phyloP scores from a whole-genome alignment of 2,329 filamentous ascomycete genomes.

The Botryotinia globosa region DNA sequence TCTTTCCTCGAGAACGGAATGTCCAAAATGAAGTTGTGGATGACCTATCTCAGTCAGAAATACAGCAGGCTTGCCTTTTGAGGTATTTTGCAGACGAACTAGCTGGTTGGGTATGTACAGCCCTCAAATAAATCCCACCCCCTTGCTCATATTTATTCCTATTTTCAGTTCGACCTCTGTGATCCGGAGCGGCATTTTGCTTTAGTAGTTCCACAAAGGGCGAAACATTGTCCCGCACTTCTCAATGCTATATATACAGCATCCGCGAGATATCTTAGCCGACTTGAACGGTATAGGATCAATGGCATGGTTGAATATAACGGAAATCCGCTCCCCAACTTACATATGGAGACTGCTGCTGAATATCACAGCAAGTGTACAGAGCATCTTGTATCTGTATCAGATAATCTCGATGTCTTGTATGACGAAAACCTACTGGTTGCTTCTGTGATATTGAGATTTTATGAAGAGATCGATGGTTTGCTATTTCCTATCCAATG shows the following conservation, averaged over 20 bases:
- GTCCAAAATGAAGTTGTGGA: neutral
- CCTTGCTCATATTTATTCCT: neutral
- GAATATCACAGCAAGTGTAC: slow-evolving; percentile 45
- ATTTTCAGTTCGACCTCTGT: slow-evolving; percentile 42
- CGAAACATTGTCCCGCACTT: slow-evolving; percentile 42
- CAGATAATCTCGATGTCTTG: slow-evolving; percentile 40
- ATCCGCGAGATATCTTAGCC: slow-evolving; percentile 41
- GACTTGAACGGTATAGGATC: slow-evolving; percentile 32
- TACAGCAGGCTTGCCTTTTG: slow-evolving; percentile 32
- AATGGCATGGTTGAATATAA: slow-evolving; percentile 32
- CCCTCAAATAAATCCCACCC: neutral
- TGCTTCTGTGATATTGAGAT: slow-evolving; percentile 41
- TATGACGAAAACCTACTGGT: slow-evolving; percentile 42
- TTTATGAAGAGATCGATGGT: slow-evolving; percentile 45
- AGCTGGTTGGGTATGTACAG: slow-evolving; percentile 29
- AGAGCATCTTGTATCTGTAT: slow-evolving; percentile 41
- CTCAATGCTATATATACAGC: slow-evolving; percentile 38
- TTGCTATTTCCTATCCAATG: neutral
- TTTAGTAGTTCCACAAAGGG: slow-evolving; percentile 43
- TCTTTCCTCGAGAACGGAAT: neutral
- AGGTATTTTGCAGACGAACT: slow-evolving; percentile 33
- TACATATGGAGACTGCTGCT: slow-evolving; percentile 41
- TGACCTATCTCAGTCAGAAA: slow-evolving; percentile 15
- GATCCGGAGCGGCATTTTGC: slow-evolving; percentile 44
- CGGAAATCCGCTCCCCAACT: slow-evolving; percentile 31